Percentiles rank a stretch among this genome's conserved stretches.
Evolutionary conservation across 2,329 filamentous ascomycete species (phyloP).

Genomic region (Colletotrichum australisinense): DNA sequence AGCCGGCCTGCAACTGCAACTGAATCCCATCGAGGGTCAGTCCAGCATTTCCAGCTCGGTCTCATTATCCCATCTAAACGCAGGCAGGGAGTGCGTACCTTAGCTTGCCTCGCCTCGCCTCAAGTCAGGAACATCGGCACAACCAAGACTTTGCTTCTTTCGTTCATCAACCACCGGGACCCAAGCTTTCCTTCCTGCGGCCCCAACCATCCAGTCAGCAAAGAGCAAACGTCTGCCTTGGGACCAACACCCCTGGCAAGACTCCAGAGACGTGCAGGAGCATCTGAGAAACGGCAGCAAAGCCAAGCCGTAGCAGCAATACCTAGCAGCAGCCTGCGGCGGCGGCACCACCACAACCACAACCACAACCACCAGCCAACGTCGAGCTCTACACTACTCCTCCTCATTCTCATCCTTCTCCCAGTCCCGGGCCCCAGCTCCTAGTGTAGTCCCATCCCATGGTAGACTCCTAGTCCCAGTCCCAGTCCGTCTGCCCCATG

Average conservation of each 20-base stretch:
- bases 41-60: not conserved
- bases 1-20: constrained; percentile 1
- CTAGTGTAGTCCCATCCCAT: not conserved
- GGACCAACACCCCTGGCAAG: constrained; percentile 24
- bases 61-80: not conserved
- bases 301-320: not conserved
- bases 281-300: not conserved
- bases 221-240: constrained; percentile 2
- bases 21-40: not conserved
- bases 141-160: not conserved
- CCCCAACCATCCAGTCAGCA: constrained; percentile 5
- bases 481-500: constrained; percentile 28
- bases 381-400: not conserved
- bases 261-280: constrained; percentile 12
- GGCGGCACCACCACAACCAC: not conserved
- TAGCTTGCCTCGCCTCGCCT: not conserved
- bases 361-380: not conserved
- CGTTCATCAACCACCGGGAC: not conserved
- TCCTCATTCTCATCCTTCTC: not conserved
- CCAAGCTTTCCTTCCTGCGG: constrained; percentile 28
- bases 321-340: not conserved
- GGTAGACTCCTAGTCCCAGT: constrained; percentile 1
- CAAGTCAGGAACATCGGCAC: constrained; percentile 22
- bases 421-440: not conserved
- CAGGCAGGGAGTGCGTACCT: not conserved